Percentiles rank a stretch among this genome's conserved stretches.
phyloP scores from a whole-genome alignment of 305 asterid species.

The Fraxinus angustifolia region DNA sequence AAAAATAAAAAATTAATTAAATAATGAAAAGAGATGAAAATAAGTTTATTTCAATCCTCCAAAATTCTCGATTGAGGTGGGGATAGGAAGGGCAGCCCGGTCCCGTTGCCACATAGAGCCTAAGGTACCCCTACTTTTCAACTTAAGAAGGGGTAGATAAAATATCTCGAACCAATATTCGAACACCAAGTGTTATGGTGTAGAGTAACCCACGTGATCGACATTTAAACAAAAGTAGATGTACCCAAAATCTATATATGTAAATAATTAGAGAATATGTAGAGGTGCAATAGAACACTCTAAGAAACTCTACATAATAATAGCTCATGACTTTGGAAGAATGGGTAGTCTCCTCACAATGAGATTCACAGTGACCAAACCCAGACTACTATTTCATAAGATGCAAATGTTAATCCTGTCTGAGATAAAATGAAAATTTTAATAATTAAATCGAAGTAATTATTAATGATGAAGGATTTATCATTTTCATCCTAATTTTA shows the following conservation, averaged over 20 bases:
- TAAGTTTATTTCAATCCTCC: no score
- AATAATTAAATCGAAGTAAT: background rate
- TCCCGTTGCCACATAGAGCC: no score
- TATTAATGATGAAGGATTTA: background rate
- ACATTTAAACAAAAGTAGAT: background rate
- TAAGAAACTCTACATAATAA: background rate
- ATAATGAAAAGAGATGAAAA: no score
- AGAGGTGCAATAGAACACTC: background rate
- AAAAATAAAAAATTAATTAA: no score
- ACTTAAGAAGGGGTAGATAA: no score
- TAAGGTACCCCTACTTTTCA: background rate
- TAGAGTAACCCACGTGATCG: background rate
- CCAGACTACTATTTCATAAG: no score
- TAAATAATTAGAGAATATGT: background rate
- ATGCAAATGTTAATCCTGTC: background rate
- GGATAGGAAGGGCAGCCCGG: background rate
- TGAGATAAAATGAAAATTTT: background rate
- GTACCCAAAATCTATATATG: background rate
- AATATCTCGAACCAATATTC: background rate
- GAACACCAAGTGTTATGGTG: background rate
- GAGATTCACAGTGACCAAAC: background rate
- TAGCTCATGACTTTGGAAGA: background rate
- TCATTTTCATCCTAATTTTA: background rate
- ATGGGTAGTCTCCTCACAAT: background rate
- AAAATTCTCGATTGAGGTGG: background rate